Conservation (phyloP, 371 early-diverging fungal genomes). For the Mortierella sp. region DNA sequence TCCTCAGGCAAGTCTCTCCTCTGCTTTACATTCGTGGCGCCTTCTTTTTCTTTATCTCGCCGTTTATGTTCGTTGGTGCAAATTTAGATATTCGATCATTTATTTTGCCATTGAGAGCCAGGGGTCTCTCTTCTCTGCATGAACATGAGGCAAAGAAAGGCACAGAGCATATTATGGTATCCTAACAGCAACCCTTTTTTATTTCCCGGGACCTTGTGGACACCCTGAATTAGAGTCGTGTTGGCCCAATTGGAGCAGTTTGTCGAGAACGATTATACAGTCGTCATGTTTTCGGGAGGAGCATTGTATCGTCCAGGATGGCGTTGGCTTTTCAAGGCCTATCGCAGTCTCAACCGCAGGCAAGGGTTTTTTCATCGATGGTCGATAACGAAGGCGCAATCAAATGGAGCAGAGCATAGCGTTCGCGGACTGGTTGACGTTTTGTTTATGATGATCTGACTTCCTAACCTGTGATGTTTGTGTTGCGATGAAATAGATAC, state of each 20-base stretch:
- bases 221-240: slow-evolving; percentile 54
- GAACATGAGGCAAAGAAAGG: not conserved
- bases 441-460: not conserved
- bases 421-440: not conserved
- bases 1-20: slow-evolving; percentile 70
- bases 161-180: not conserved
- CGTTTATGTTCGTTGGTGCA: not conserved
- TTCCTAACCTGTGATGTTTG: not conserved
- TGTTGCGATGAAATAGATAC: slow-evolving; percentile 65
- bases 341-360: slow-evolving; percentile 82
- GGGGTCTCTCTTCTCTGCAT: not conserved
- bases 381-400: not conserved
- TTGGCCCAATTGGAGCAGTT: slow-evolving; percentile 71
- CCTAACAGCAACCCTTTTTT: not conserved
- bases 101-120: not conserved
- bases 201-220: not conserved
- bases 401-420: not conserved
- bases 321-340: slow-evolving; percentile 89
- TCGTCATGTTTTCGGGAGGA: slow-evolving; percentile 90
- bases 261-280: slow-evolving; percentile 89
- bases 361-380: slow-evolving; percentile 45
- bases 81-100: slow-evolving; percentile 4
- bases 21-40: not conserved
- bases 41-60: not conserved
- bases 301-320: slow-evolving; percentile 83